These are phyloP conservation scores for Cladorrhinum sp. DNA, from an alignment of 2,329 filamentous ascomycete species.

Conservation along the genomic window DNA sequence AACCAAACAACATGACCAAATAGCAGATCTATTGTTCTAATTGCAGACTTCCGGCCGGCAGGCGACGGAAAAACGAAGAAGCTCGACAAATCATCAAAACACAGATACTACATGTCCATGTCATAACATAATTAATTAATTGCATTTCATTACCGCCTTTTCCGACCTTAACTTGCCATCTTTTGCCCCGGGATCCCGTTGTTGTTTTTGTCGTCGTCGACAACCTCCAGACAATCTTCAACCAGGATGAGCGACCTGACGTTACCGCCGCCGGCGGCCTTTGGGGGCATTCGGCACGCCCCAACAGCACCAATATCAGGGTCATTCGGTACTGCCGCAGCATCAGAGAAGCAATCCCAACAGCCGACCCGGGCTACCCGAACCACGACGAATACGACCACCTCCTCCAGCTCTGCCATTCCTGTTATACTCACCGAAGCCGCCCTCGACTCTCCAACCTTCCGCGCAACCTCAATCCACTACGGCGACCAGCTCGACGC, in stretches of 20 bases:
- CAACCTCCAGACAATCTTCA: not conserved
- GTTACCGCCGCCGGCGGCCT: conserved; percentile 15
- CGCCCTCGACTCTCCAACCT: conserved; percentile 92
- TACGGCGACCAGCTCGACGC: conserved; percentile 89
- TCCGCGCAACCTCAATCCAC: conserved; percentile 80
- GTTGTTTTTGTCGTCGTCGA: not conserved
- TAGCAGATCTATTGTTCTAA: not conserved
- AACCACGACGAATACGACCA: not conserved
- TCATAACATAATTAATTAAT: not conserved
- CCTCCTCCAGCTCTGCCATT: conserved; percentile 41
- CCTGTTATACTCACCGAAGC: conserved; percentile 92
- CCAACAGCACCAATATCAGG: conserved; percentile 10
- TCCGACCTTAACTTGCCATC: not conserved
- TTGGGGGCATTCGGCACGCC: conserved; percentile 10
- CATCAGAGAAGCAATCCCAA: conserved; percentile 11
- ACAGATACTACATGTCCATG: not conserved
- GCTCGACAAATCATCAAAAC: not conserved
- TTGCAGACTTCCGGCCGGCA: not conserved
- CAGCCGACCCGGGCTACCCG: conserved; percentile 19
- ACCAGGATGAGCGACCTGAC: conserved; percentile 18
- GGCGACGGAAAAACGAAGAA: not conserved
- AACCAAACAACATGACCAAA: not conserved
- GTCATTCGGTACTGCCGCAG: not conserved
- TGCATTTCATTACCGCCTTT: not conserved
- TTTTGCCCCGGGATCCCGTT: not conserved